Percentiles rank a stretch among this genome's conserved stretches.
phyloP scores from a whole-genome alignment of 108 stramenopile genomes.

The Nitzschia palea region DNA sequence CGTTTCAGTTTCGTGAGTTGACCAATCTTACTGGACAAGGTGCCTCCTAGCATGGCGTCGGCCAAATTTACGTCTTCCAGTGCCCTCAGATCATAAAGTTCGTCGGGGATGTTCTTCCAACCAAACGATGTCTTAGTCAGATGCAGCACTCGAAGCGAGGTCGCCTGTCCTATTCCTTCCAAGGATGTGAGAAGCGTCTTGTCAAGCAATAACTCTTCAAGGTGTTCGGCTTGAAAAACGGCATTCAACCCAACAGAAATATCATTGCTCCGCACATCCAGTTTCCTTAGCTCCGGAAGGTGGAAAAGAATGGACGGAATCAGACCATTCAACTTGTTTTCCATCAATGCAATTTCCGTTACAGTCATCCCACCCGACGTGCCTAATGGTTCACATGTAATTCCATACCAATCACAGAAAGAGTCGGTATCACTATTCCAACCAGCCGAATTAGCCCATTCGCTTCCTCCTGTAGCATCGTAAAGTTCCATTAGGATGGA shows the following conservation, averaged over 20 bases:
- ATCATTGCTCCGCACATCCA: constrained; percentile 66
- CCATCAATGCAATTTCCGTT: constrained; percentile 45
- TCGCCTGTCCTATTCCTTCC: constrained; percentile 60
- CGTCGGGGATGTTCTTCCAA: constrained; percentile 54
- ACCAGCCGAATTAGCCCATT: constrained; percentile 56
- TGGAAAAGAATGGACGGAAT: constrained; percentile 66
- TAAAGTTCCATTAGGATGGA: constrained; percentile 54
- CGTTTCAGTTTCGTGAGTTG: constrained; percentile 48
- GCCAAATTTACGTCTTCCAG: constrained; percentile 51
- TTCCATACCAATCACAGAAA: constrained; percentile 77
- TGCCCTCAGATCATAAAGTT: constrained; percentile 43
- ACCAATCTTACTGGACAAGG: constrained; percentile 52
- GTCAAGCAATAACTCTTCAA: constrained; percentile 59
- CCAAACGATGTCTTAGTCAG: constrained; percentile 57
- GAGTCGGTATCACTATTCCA: constrained; percentile 47
- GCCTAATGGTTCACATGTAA: constrained; percentile 48
- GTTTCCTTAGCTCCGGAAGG: constrained; percentile 51
- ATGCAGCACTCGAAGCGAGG: constrained; percentile 42
- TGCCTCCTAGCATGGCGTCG: constrained; percentile 54
- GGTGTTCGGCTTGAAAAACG: constrained; percentile 45
- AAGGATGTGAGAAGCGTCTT: constrained; percentile 51
- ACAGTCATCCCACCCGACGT: constrained; percentile 35
- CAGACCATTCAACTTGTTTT: constrained; percentile 52
- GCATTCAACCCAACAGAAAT: constrained; percentile 63
- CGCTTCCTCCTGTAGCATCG: constrained; percentile 50